A percentile compares a stretch with the other conserved stretches of the same genome.
phyloP scores from a whole-genome alignment of 2,329 filamentous ascomycete species.

The Drechmeria coniospora region DNA sequence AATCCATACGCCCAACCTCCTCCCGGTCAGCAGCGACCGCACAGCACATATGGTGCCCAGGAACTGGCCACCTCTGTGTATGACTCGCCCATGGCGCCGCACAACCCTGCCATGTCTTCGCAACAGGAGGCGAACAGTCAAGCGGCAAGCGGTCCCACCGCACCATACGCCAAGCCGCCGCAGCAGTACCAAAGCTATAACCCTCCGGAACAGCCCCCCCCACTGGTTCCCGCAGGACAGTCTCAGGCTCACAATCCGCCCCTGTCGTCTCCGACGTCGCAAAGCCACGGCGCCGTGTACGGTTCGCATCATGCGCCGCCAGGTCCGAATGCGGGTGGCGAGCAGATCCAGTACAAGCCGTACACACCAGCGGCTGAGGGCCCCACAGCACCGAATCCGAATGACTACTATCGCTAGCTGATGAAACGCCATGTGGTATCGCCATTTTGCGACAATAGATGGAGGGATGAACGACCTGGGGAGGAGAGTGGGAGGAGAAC shows the following conservation, averaged over 20 bases:
- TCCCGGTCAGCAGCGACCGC: slow-evolving; percentile 34
- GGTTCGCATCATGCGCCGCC: slow-evolving; percentile 36
- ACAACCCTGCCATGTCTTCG: slow-evolving; percentile 29
- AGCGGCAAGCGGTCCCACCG: slow-evolving; percentile 12
- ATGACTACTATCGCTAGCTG: slow-evolving; percentile 42
- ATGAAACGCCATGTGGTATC: too few species aligned
- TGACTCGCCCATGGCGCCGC: slow-evolving; percentile 51
- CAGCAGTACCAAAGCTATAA: slow-evolving; percentile 28
- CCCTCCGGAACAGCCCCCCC: slow-evolving; percentile 21
- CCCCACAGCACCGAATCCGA: slow-evolving; percentile 34
- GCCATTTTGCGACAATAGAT: too few species aligned
- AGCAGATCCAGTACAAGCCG: slow-evolving; percentile 40
- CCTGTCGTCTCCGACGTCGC: slow-evolving; percentile 27
- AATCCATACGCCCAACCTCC: slow-evolving; percentile 29
- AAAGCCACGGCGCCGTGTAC: slow-evolving; percentile 28
- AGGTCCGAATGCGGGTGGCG: slow-evolving; percentile 21
- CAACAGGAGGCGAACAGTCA: slow-evolving; percentile 25
- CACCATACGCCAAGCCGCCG: slow-evolving; percentile 14
- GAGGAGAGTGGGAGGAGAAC: too few species aligned
- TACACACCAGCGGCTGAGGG: slow-evolving; percentile 36
- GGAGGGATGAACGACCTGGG: too few species aligned
- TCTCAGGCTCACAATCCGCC: slow-evolving; percentile 12
- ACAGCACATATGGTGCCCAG: slow-evolving; percentile 58
- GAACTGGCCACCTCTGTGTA: slow-evolving; percentile 67
- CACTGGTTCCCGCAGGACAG: slow-evolving; percentile 24